Base-by-base conservation (phyloP, 2,329 filamentous ascomycete genomes). In the Trichophyton schoenleinii region DNA sequence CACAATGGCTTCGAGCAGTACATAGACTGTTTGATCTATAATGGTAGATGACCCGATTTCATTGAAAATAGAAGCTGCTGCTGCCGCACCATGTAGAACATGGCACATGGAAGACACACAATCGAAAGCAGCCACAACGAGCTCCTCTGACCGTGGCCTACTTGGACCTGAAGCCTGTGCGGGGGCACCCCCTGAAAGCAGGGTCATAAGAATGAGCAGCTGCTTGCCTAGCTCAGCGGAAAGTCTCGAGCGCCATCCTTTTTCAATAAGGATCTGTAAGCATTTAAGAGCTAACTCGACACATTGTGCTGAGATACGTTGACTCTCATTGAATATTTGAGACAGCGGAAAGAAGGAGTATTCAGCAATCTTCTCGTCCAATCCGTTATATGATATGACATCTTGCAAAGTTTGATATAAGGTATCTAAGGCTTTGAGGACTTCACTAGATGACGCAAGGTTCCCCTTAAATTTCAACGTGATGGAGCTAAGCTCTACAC, bases 271-370 rank as follows among this genome's bases (percentile, higher is more conserved):
- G 15, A 90, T 76, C 9, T 83, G 80, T 38, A 96, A 77, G 66
- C 88, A 92, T 70, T 85, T 84, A 53, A 96, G 79, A 34, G 87
- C 86, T 49, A 88, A 74, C 71, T 99, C 94, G 6, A 94, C 76
- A 46, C 65, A 74, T 59, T 82, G 81, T 55, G 88, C 81, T 0
- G 91, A 85, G 60, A 91, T 83, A 57, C 81, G 79, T 64, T 87
- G 83, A 66, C 89, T 87, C 64, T 85, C 82, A 62, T 89, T 86
- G 68, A 99, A 86, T 44, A 97, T 84, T 67, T 94, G 87, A 0
- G 89, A 91, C 0, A 99, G 78, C 0, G 94, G 94, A 64, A 96
- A 96, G 78, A 97, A 97, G 69, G 88, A 82, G 78, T 97, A 99
- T 76, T 96, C 91, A 13, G 91, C 90, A 18, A 97, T 77, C 71